Evolutionary conservation across 176 grass and related monocot genomes (phyloP), one percentile per base, ranked within the genome.

Genomic region (Eragrostis nindensis): DNA sequence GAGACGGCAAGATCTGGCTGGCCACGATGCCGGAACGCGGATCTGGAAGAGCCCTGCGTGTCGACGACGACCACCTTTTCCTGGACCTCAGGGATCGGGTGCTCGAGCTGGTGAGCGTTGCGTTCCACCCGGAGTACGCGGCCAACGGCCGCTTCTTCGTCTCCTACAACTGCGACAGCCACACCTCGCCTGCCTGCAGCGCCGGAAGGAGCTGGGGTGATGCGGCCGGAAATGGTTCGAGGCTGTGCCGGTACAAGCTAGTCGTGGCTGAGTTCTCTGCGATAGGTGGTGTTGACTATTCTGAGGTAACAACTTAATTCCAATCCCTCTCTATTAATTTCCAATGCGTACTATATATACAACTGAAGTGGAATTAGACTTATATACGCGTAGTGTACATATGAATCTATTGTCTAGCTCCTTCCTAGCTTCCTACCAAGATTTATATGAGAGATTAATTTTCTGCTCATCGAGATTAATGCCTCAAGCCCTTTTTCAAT

Each of bases 141-240:
- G 66, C 55, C 25, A 86, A 86, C 44, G 84, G 84, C 15, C 48
- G 66, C 7, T 80, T 86, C 44, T 86, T 86, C 14, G 76, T 86
- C 0, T 65, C 84, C 1, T 86, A 86, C 32, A 73, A n/a, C 47
- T 80, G 84, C 21, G 84, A 80, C 13, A 66, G 62, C 62, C 17
- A 15, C 62, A 8, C 30, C 15, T 65, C 62, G 13, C 62, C 62
- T 1, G 30, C 6, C 62, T 65, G 62, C 3, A 30, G 30, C 16
- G 14, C 15, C 5, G 30, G 62, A 6, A 36, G 29, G 62, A 18
- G 62, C 62, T 65, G 15, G 62, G 61, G 27, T 63, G 30, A 2
- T 65, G 14, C 61, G 2, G 26, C 62, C 6, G 16, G 29, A 63
- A 32, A 63, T 32, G 61, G 14, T 16, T 32, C 27, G 13, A 27